Base-by-base conservation (phyloP, 441 rosid species). In the Euphorbia schlechtendalii region DNA sequence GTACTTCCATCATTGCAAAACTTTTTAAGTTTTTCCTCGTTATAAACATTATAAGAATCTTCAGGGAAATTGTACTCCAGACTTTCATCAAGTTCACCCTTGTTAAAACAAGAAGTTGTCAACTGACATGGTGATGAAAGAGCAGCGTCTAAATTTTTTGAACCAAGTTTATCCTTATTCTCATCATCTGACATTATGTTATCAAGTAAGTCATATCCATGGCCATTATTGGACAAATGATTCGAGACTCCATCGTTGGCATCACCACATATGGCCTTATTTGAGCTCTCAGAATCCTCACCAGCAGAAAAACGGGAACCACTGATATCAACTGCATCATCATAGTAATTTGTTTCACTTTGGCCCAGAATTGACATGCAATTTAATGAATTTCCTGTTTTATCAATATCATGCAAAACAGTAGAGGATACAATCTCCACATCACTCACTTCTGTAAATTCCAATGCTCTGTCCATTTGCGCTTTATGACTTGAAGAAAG, bases 261-360 rank as follows among this genome's bases (percentile, higher is more conserved):
- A 53, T 38, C 58, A 68, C 22, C 66, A 68, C 36, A 52, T 17
- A 57, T 27, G 52, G 59, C 59, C 30, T 54, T 65, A 65, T 76
- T 61, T 27, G 71, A 60, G 57, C 71, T 61, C 38, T 69, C 59
- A 25, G 71, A 75, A 59, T 64, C 73, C 46, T 71, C 76, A 61
- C 45, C 59, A 46, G 43, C 40, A 28, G 40, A 61, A 77, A 54
- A 56, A 27, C 34, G 43, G 20, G 68, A 53, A 68, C 70, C 76
- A 56, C 59, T 61, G 59, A 56, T 65, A 74, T 75, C 81, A 69
- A 58, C 88, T 75, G 84, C 82, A 84, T 74, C 80, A 81, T 83
- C 79, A 83, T 56, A 78, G 73, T 51, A 78, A 75, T 71, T 74
- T 69, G 67, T 66, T 77, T 81, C 86, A 81, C 81, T 73, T 77